Percentiles rank a stretch among this genome's conserved stretches.
These are phyloP conservation scores for Sporothrix euskadiensis DNA, from an alignment of 2,329 filamentous ascomycete genomes.

Conservation along the genomic window DNA sequence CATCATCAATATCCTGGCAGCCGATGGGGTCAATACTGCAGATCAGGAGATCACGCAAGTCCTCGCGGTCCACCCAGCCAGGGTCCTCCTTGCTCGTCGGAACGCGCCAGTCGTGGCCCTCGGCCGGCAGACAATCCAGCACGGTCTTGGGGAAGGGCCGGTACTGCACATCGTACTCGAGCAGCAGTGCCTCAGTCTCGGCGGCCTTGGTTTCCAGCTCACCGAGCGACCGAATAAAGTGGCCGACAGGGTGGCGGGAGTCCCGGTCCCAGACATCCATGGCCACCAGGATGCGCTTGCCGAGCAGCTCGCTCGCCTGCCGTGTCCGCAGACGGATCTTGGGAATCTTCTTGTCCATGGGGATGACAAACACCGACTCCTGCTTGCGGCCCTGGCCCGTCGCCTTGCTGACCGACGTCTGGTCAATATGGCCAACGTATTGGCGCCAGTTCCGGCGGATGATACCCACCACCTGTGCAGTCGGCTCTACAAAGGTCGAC, in stretches of 20 bases:
- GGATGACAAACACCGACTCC: constrained; percentile 90
- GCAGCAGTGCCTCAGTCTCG: constrained; percentile 88
- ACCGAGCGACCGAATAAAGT: constrained; percentile 89
- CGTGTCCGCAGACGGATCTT: constrained; percentile 93
- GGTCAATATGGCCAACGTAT: constrained; percentile 94
- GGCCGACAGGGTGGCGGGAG: constrained; percentile 86
- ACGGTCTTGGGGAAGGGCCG: constrained; percentile 95
- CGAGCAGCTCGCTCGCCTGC: constrained; percentile 83
- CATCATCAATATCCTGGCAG: constrained; percentile 98
- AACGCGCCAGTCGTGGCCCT: constrained; percentile 93
- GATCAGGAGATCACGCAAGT: constrained; percentile 81
- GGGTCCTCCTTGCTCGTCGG: constrained; percentile 76
- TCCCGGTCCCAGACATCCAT: constrained; percentile 96
- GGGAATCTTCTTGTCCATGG: constrained; percentile 97
- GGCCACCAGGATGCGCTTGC: constrained; percentile 87
- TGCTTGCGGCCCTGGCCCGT: constrained; percentile 77
- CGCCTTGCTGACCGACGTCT: constrained; percentile 73
- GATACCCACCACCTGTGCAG: constrained; percentile 86
- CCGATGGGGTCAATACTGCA: constrained; percentile 97
- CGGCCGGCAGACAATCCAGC: constrained; percentile 83
- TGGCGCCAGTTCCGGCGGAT: constrained; percentile 97
- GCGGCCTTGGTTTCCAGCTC: constrained; percentile 96
- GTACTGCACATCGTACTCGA: constrained; percentile 98
- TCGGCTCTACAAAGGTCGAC: constrained; percentile 69
- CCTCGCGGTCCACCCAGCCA: constrained; percentile 81